Conservation (phyloP, 192 early-diverging fungal species). For the Rhizophagus clarus region DNA sequence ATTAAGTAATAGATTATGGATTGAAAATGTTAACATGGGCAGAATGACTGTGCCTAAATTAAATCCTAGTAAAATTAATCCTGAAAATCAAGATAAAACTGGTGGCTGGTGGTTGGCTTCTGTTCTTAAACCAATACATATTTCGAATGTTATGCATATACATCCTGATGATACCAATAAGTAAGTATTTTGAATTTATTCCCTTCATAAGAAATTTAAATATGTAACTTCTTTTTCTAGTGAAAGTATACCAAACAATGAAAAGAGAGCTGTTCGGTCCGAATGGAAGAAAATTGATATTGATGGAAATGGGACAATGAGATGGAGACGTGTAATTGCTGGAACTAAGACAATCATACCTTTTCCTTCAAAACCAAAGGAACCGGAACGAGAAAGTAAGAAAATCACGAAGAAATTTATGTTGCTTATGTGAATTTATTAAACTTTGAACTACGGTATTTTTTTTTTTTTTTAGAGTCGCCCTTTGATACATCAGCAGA, state of each 20-base stretch:
- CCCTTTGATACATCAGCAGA: not conserved
- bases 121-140: slow-evolving; percentile 44
- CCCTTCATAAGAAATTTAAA: not conserved
- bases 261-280: slow-evolving; percentile 3
- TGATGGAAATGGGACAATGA: not conserved
- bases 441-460: not conserved
- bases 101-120: slow-evolving; percentile 26
- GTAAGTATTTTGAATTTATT: slow-evolving; percentile 33
- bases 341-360: not conserved
- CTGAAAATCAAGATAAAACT: not conserved
- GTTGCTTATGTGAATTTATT: not conserved
- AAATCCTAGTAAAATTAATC: not conserved
- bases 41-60: not conserved
- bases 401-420: not conserved
- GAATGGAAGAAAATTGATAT: slow-evolving; percentile 15
- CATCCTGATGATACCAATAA: slow-evolving; percentile 42
- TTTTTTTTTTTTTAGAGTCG: slow-evolving; percentile 6
- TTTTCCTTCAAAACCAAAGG: not conserved
- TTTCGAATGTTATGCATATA: slow-evolving; percentile 50
- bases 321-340: slow-evolving; percentile 12
- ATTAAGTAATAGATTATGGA: slow-evolving; percentile 11
- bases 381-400: slow-evolving; percentile 6
- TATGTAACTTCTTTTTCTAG: not conserved
- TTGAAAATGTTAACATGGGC: slow-evolving; percentile 27
- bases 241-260: not conserved